Conservation (phyloP, 176 grass and related monocot genomes). For the Phragmites australis region DNA sequence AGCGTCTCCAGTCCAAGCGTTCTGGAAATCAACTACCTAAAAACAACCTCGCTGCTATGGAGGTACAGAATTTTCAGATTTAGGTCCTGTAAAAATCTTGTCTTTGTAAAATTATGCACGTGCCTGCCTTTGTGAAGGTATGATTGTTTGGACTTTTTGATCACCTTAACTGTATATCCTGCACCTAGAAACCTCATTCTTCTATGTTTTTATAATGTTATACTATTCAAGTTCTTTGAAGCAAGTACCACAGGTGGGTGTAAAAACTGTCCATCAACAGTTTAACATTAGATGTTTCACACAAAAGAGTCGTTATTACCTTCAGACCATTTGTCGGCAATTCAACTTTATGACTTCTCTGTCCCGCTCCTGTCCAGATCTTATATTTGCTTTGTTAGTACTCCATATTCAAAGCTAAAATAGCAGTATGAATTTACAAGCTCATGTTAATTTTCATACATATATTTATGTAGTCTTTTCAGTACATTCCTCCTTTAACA, state of each 20-base stretch:
- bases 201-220: background rate
- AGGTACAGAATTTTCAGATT: conserved; percentile 50
- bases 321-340: conserved; percentile 20
- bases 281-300: background rate
- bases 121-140: background rate
- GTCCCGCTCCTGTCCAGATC: background rate
- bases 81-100: conserved; percentile 1
- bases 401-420: conserved; percentile 12
- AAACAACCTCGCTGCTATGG: conserved; percentile 76
- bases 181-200: conserved; percentile 23
- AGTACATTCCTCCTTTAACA: conserved; percentile 37
- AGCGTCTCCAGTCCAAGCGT: conserved; percentile 65
- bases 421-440: background rate
- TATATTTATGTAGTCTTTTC: conserved; percentile 11
- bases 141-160: background rate
- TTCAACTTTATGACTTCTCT: conserved; percentile 18
- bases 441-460: conserved; percentile 12
- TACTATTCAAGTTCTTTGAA: conserved; percentile 1
- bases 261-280: background rate
- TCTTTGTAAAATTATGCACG: background rate
- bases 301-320: background rate
- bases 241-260: background rate
- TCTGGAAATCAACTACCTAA: conserved; percentile 49
- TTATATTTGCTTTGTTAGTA: conserved; percentile 30
- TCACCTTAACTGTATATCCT: conserved; percentile 6